Evolutionary conservation across 2,329 filamentous ascomycete species (phyloP).

Genomic region (Phyllosticta citriasiana): DNA sequence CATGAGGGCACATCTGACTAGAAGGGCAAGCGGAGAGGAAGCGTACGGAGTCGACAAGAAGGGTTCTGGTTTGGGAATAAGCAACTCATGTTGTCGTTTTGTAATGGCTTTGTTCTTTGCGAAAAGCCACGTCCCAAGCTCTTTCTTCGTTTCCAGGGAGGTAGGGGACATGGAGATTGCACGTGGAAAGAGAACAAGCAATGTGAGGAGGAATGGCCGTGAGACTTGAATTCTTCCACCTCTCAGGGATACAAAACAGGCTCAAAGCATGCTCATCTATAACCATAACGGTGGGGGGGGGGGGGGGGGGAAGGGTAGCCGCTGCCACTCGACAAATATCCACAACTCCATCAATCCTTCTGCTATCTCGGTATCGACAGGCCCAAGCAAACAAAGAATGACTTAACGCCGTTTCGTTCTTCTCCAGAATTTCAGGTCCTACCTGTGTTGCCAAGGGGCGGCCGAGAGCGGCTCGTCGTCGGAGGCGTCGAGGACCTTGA

Average conservation of each 20-base stretch:
- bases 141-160: neutral
- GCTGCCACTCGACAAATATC: neutral
- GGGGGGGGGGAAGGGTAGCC: too few species aligned
- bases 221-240: neutral
- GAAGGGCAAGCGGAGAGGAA: too few species aligned
- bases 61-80: too few species aligned
- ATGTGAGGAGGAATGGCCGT: neutral
- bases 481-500: neutral
- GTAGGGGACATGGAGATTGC: neutral
- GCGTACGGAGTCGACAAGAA: too few species aligned
- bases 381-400: neutral
- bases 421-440: neutral
- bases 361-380: neutral
- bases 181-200: neutral
- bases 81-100: too few species aligned
- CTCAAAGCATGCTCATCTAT: neutral
- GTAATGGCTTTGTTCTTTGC: too few species aligned
- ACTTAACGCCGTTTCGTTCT: neutral
- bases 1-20: too few species aligned
- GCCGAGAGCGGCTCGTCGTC: neutral
- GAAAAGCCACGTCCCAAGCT: neutral
- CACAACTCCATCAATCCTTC: neutral
- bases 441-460: slow-evolving; percentile 6
- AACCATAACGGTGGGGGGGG: neutral
- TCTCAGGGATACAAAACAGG: neutral